Evolutionary conservation across 352 stramenopile genomes (phyloP).

Genomic region (Globisporangium nodosum): DNA sequence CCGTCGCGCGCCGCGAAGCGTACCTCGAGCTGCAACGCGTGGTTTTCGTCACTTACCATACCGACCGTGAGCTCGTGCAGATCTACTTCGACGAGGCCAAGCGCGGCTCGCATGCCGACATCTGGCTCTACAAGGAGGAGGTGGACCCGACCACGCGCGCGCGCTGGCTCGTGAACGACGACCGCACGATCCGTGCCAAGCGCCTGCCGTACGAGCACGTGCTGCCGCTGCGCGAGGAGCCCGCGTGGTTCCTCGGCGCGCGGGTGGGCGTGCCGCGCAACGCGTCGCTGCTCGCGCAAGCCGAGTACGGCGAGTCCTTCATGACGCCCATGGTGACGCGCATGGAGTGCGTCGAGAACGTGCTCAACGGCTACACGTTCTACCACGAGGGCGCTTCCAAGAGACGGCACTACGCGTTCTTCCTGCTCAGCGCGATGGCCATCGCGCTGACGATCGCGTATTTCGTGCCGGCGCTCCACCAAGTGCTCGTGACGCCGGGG

Average conservation of each 20-base stretch:
- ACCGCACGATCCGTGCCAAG: constrained; percentile 66
- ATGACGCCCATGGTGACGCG: constrained; percentile 69
- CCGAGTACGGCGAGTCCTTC: constrained; percentile 62
- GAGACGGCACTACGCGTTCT: constrained; percentile 18
- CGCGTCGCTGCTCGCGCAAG: constrained; percentile 46
- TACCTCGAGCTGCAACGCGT: constrained; percentile 36
- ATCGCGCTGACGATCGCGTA: constrained; percentile 24
- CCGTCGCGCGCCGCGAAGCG: constrained; percentile 33
- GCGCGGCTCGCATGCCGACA: constrained; percentile 60
- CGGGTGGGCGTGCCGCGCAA: constrained; percentile 49
- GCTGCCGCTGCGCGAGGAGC: constrained; percentile 38
- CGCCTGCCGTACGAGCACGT: constrained; percentile 60
- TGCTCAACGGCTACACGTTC: constrained; percentile 72
- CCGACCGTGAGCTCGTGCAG: constrained; percentile 58
- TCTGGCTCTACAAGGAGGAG: constrained; percentile 72
- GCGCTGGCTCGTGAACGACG: constrained; percentile 61
- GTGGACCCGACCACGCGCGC: constrained; percentile 21
- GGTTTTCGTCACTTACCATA: constrained; percentile 47
- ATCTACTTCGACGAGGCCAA: constrained; percentile 49
- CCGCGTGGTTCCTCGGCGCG: constrained; percentile 45
- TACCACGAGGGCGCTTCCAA: constrained; percentile 33
- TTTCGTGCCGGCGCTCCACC: constrained; percentile 20
- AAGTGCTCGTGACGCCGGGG: constrained; percentile 15
- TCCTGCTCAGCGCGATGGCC: constrained; percentile 20
- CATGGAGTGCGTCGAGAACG: constrained; percentile 79